Percentiles rank a stretch among this genome's conserved stretches.
Evolutionary conservation across 2,329 filamentous ascomycete genomes (phyloP).

Genomic region (Clarireedia homoeocarpa): DNA sequence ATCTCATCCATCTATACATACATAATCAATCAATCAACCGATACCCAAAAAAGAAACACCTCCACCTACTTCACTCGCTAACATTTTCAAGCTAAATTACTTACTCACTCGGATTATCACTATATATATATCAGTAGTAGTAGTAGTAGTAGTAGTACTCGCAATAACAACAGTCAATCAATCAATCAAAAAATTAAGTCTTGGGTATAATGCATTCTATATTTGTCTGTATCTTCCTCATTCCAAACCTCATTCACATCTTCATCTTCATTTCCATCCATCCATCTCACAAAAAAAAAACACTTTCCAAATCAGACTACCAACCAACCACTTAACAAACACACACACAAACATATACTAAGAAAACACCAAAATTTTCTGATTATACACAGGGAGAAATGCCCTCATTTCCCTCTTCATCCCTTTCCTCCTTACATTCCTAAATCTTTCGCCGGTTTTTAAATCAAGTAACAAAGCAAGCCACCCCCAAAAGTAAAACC

Average conservation of each 20-base stretch:
- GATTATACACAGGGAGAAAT: slow-evolving; percentile 5
- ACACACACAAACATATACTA: background rate
- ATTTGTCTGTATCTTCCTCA: slow-evolving; percentile 4
- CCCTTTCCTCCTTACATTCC: background rate
- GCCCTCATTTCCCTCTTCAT: background rate
- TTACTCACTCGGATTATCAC: too few species aligned
- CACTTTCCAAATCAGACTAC: background rate
- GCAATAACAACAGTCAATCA: background rate
- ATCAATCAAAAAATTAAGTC: background rate
- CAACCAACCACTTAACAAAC: background rate
- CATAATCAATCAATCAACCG: too few species aligned
- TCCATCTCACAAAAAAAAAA: background rate
- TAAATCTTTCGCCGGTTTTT: background rate
- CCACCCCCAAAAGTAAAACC: background rate
- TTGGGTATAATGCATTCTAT: slow-evolving; percentile 20
- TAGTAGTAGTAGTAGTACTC: background rate
- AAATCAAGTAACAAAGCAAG: background rate
- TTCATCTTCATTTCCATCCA: background rate
- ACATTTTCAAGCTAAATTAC: too few species aligned
- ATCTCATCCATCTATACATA: too few species aligned
- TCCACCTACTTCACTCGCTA: too few species aligned
- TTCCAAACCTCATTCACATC: background rate
- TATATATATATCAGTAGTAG: background rate
- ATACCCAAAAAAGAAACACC: too few species aligned
- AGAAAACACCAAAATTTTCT: slow-evolving; percentile 1